phyloP scores from a whole-genome alignment of 768 basidiomycete species.

The Phaffia australis region DNA sequence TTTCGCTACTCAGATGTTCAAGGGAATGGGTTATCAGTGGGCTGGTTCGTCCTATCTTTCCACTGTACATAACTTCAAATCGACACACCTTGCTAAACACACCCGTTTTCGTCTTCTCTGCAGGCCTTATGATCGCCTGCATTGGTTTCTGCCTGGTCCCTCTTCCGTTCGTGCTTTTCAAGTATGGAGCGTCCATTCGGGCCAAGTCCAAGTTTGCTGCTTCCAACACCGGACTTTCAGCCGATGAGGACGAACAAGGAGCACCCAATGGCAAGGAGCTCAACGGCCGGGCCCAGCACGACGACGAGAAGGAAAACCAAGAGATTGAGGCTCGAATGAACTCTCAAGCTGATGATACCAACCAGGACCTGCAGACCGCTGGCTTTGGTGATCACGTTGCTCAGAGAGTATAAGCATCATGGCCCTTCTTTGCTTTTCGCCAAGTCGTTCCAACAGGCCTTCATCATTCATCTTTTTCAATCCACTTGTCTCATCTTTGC shows the following conservation, averaged over 20 bases:
- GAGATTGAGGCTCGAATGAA: background rate
- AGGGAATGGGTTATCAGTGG: conserved; percentile 11
- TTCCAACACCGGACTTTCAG: background rate
- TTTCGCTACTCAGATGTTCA: conserved; percentile 56
- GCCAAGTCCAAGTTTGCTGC: background rate
- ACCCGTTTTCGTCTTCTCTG: background rate
- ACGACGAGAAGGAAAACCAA: conserved; percentile 1
- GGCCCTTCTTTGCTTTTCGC: background rate
- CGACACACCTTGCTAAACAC: background rate
- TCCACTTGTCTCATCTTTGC: background rate
- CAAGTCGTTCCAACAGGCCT: background rate
- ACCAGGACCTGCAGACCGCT: background rate
- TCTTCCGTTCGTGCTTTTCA: conserved; percentile 25
- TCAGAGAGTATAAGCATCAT: background rate
- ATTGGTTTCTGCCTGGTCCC: conserved; percentile 13
- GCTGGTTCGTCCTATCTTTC: background rate
- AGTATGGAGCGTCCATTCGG: conserved; percentile 16
- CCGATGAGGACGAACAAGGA: background rate
- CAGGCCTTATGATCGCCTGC: conserved; percentile 21
- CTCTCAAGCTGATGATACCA: conserved; percentile 3
- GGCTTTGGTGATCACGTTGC: conserved; percentile 2
- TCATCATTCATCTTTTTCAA: background rate
- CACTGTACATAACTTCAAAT: background rate
- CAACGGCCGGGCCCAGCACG: background rate
- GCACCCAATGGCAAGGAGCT: background rate